Evolutionary conservation across 805 yeast species (phyloP), one percentile per base, ranked within the genome.

Genomic region (Wickerhamomyces ciferrii): DNA sequence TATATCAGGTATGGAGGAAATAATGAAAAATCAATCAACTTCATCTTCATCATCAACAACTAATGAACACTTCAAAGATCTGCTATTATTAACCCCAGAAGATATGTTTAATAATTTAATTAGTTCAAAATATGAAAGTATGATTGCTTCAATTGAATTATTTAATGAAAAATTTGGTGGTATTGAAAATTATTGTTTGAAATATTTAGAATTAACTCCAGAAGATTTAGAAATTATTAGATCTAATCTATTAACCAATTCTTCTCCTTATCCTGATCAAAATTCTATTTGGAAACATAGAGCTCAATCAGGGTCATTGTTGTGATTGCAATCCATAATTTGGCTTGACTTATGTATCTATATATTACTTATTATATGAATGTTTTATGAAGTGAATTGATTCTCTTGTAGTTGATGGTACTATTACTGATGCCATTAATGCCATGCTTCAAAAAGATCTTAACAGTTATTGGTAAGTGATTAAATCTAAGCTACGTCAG

Each of bases 101-200:
- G 75, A 80, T 38, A 87, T 87, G 48, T 75, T 83, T 56, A 65
- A 68, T 18, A 83, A 81, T 57, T 65, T 87, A 58, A 65, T 84
- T 45, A 75, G 84, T 49, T 77, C 87, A 4, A 72, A 79, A 43
- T 79, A 81, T 56, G 91, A 84, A 53, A 79, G 87, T 2, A 83
- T 87, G 90, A 65, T 79, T 50, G 74, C 78, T 1, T 74, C 88
- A 1, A 71, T 86, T 38, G 79, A 72, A n/a, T 53, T 68, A 54
- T 66, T 87, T 50, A 63, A 77, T 39, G 49, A 56, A 3, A 69
- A 75, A 43, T 84, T 69, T 59, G 86, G 84, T 1, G 79, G 83
- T 0, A 71, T 79, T 17, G 70, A 74, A 7, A 53, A 57, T 10
- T 87, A 82, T 58, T 63, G 74, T 62, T 66, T 52, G 45, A 54